Base-by-base conservation (phyloP, 129 eudicot genomes). In the Pittosporum tobira region DNA sequence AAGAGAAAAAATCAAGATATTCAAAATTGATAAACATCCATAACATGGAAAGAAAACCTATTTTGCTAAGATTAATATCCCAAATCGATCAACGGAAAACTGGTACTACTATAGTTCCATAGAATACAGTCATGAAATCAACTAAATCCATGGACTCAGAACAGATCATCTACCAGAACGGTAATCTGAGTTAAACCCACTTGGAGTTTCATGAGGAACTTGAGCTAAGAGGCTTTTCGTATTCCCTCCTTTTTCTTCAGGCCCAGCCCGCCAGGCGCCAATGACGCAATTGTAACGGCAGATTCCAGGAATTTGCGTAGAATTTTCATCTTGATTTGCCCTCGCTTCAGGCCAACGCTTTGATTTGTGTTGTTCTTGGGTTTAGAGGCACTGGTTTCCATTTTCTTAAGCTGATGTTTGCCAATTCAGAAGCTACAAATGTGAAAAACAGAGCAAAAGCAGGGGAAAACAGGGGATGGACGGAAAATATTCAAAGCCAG, bases 131-230 rank as follows among this genome's bases (percentile, higher is more conserved):
- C n/a, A n/a, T n/a, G n/a, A n/a, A n/a, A n/a, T n/a, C n/a, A n/a
- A n/a, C n/a, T n/a, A n/a, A n/a, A n/a, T n/a, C n/a, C n/a, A n/a
- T n/a, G n/a, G n/a, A n/a, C n/a, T n/a, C n/a, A n/a, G 19, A 13
- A 20, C 24, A 6, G 1, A 18, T 47, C 2, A 50, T 13, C 51
- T 22, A 59, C 23, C 51, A 25, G 38, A 46, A 30, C 29, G 57
- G 8, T 16, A 47, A 62, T 48, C 67, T 22, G 57, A 47, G 54
- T 37, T 56, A 40, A 6, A 69, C 9, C 74, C 62, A 61, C 74
- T 69, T 59, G 21, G 23, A 59, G 19, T 43, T 43, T 12, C 64
- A 14, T 23, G 21, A 15, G 15, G 74, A 11, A 19, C 0, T 34
- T 15, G 74, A 61, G 47, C 16, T 9, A 1, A 28, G 10, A 20